Evolutionary conservation across 257 asterid genomes (phyloP).

Genomic region (Haberlea rhodopensis): DNA sequence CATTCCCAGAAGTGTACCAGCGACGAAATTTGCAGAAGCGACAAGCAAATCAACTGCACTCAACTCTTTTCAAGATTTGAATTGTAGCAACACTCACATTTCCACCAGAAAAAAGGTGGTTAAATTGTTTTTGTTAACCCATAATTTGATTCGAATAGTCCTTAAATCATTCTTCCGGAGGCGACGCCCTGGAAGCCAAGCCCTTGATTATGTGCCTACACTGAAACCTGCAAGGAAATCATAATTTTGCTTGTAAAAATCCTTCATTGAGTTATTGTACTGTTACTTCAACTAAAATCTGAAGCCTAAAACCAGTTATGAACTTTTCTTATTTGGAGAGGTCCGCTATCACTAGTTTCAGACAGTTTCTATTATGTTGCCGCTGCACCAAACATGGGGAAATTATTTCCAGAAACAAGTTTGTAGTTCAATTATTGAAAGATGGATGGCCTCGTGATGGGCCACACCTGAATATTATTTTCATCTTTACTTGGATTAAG

Average conservation of each 20-base stretch:
- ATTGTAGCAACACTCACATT: conserved; percentile 3
- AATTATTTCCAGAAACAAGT: background rate
- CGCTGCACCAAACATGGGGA: background rate
- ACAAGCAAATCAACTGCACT: background rate
- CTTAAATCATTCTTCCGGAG: conserved; percentile 55
- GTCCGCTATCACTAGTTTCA: background rate
- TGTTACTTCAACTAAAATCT: no score
- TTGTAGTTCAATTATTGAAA: background rate
- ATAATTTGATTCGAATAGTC: background rate
- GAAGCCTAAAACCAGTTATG: background rate
- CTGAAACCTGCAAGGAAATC: conserved; percentile 58
- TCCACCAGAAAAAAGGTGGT: background rate
- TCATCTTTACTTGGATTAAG: background rate
- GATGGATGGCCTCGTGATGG: background rate
- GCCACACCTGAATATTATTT: background rate
- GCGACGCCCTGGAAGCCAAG: conserved; percentile 40
- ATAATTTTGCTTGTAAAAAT: conserved; percentile 1
- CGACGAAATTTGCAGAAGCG: conserved; percentile 3
- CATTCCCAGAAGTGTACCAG: no score
- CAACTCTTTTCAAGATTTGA: background rate
- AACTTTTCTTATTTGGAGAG: conserved; percentile 2
- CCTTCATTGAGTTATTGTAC: background rate
- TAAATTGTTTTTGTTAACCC: background rate
- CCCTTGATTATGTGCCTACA: conserved; percentile 87
- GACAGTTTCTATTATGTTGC: background rate